Base-by-base conservation (phyloP, 768 basidiomycete genomes). In the Asterophora parasitica region DNA sequence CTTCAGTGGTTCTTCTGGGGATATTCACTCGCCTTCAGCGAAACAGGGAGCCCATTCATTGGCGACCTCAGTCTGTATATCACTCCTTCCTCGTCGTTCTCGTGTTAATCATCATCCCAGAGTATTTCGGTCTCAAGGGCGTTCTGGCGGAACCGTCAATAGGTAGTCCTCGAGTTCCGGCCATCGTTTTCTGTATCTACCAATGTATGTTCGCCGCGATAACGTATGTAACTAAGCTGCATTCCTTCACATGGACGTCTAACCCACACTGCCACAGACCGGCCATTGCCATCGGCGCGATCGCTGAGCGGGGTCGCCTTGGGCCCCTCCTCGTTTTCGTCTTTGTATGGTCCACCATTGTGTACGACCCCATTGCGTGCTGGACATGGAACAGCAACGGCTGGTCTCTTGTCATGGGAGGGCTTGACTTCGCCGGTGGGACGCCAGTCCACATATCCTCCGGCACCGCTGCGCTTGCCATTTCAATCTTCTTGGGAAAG, bases 401-500 rank as follows among this genome's bases (percentile, higher is more conserved):
- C 32, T 82, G 79, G 93, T 85, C 87, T 0, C 83, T 73, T 66
- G 61, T 80, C 31, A 73, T 89, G 43, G 94, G 92, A 11, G 88
- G 85, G 50, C 85, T 92, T 46, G 90, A 93, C 62, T 94, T 95
- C 52, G 94, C 94, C 7, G 94, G 94, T 26, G 95, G 95, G 44
- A 94, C 92, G 9, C 95, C 95, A 16, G 92, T 99, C 52, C 94
- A 99, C 62, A 97, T 99, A 56, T 87, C 88, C 13, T 94, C 92
- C 11, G 95, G 95, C 39, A 83, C 83, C 0, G 92, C 92, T 1
- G 95, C 90, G 1, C 77, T 98, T 27, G 94, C 89, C 7, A 88
- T 94, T 53, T 92, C 88, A 19, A 68, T 92, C 58, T 96, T 86
- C 64, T 84, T 99, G 30, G 94, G 95, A 33, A 91, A 87, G 59